Evolutionary conservation across 2,329 filamentous ascomycete genomes (phyloP).

Genomic region (Cladosporium phlei): DNA sequence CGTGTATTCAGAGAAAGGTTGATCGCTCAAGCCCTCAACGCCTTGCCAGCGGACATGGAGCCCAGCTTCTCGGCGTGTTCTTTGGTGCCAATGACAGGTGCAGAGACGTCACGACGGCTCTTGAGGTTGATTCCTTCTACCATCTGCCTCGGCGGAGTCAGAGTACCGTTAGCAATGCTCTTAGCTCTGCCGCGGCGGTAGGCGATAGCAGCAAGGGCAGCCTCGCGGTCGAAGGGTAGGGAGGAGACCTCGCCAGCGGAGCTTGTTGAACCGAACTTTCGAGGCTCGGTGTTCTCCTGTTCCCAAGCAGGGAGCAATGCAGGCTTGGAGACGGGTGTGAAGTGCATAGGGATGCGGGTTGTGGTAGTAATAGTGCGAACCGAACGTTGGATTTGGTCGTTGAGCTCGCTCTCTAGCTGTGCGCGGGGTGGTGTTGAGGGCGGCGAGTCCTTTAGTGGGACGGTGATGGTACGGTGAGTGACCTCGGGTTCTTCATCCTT

Average conservation of each 20-base stretch:
- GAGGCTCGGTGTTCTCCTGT: conserved; percentile 18
- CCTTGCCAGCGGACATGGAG: conserved; percentile 7
- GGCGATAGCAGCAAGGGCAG: conserved; percentile 70
- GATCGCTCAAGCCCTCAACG: conserved; percentile 2
- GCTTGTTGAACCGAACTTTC: conserved; percentile 1
- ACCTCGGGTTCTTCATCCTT: conserved; percentile 19
- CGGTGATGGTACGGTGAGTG: conserved; percentile 4
- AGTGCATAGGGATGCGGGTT: conserved; percentile 45
- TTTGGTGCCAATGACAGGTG: conserved; percentile 28
- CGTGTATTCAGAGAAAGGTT: no score
- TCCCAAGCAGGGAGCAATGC: conserved; percentile 12
- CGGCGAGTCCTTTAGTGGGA: conserved; percentile 17
- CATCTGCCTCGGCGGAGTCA: conserved; percentile 59
- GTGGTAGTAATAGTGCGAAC: conserved; percentile 45
- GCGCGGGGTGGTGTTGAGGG: conserved; percentile 22
- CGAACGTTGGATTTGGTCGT: conserved; percentile 19
- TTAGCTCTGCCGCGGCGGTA: conserved; percentile 67
- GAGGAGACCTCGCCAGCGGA: conserved; percentile 16
- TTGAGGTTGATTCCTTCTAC: conserved; percentile 43
- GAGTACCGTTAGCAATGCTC: conserved; percentile 60
- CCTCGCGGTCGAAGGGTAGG: conserved; percentile 53
- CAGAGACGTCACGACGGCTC: conserved; percentile 45
- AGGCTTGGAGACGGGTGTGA: conserved; percentile 37
- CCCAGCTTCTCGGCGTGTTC: background rate
- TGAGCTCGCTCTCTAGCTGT: conserved; percentile 20